Evolutionary conservation across 2,329 filamentous ascomycete genomes (phyloP).

Genomic region (Paecilomyces variotii): DNA sequence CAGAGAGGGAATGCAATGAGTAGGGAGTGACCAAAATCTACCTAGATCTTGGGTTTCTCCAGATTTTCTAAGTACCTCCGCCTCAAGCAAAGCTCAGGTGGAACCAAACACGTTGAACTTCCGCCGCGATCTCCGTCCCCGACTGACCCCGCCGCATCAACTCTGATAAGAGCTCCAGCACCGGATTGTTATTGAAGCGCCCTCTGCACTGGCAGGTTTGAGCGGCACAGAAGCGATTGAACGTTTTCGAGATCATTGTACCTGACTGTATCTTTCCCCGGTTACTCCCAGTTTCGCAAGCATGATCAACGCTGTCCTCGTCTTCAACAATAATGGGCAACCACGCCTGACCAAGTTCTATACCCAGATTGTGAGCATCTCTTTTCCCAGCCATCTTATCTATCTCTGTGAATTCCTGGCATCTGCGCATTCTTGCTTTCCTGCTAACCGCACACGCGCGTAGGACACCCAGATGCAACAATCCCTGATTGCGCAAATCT

Average conservation of each 20-base stretch:
- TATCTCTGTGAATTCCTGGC: background rate
- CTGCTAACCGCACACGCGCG: background rate
- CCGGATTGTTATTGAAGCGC: background rate
- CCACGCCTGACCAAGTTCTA: slow-evolving; percentile 98
- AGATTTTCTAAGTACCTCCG: slow-evolving; percentile 1
- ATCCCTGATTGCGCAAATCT: slow-evolving; percentile 93
- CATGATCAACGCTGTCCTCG: slow-evolving; percentile 98
- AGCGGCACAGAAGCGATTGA: background rate
- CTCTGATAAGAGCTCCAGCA: background rate
- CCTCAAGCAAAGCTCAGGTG: background rate
- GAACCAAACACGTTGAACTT: background rate
- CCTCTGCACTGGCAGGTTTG: background rate
- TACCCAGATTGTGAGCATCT: slow-evolving; percentile 68
- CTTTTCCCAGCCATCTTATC: background rate
- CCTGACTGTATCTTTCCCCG: background rate
- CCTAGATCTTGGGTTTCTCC: slow-evolving; percentile 9
- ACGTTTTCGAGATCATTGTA: background rate
- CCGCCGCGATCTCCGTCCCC: background rate
- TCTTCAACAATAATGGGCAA: slow-evolving; percentile 98
- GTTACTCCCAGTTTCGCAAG: slow-evolving; percentile 5
- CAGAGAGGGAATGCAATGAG: background rate
- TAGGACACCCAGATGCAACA: slow-evolving; percentile 97
- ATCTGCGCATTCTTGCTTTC: background rate
- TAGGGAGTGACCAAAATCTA: background rate
- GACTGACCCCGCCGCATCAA: background rate